A percentile compares a stretch with the other conserved stretches of the same genome.
Evolutionary conservation across 2,329 filamentous ascomycete genomes (phyloP).

Genomic region (Aurifilum marmelostoma): DNA sequence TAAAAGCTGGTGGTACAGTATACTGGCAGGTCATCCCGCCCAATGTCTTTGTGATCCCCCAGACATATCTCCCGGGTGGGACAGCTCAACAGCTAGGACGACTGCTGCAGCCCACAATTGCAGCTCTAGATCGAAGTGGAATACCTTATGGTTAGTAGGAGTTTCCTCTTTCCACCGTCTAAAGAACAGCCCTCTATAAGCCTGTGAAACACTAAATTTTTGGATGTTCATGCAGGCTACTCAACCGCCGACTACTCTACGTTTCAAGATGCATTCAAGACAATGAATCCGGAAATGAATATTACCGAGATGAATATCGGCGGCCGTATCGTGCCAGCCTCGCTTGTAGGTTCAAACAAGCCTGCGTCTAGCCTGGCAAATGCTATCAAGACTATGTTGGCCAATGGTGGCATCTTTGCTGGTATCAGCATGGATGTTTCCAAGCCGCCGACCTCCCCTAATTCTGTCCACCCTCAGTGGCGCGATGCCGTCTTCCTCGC

Average conservation of each 20-base stretch:
- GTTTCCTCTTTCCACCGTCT: too few species aligned
- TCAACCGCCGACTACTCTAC: neutral
- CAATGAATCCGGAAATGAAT: constrained; percentile 13
- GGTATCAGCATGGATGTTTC: constrained; percentile 10
- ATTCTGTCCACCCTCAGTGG: constrained; percentile 14
- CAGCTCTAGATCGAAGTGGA: neutral
- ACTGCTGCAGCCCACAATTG: constrained; percentile 1
- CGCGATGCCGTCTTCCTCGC: constrained; percentile 13
- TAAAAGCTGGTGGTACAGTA: constrained; percentile 6
- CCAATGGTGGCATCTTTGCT: neutral
- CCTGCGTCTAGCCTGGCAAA: neutral
- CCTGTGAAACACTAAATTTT: neutral
- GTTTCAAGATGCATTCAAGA: neutral
- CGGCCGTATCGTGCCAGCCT: constrained; percentile 15
- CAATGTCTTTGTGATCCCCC: neutral
- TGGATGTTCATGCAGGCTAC: neutral
- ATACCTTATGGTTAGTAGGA: constrained; percentile 2
- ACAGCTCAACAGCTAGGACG: constrained; percentile 5
- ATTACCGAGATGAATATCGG: constrained; percentile 13
- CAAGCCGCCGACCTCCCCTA: neutral
- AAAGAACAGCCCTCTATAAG: neutral
- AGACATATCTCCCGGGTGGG: constrained; percentile 12
- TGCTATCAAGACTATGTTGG: neutral
- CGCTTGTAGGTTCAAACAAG: neutral
- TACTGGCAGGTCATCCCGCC: constrained; percentile 2